Evolutionary conservation across 139 green algal species (phyloP).

Genomic region (Chlamydomonas incerta): DNA sequence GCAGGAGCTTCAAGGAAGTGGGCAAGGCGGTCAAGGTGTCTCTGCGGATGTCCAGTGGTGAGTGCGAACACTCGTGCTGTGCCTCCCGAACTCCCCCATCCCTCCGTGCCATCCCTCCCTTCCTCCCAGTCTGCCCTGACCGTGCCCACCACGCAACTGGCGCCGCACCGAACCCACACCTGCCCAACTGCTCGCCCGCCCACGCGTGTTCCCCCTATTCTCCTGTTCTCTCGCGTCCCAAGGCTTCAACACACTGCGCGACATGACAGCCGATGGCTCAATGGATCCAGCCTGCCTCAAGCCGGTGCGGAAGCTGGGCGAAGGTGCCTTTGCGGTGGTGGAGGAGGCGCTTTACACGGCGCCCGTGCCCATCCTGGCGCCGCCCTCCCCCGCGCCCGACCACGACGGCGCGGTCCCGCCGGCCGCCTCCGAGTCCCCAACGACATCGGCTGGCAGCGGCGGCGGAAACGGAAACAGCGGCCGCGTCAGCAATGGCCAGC

Average conservation of each 20-base stretch:
- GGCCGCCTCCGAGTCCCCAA: no score
- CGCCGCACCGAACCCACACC: no score
- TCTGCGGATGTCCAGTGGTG: neutral
- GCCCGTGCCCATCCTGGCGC: neutral
- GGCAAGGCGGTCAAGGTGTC: neutral
- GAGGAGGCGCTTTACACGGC: conserved; percentile 16
- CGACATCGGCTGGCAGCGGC: no score
- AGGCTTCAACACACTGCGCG: conserved; percentile 16
- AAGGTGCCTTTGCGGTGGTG: conserved; percentile 32
- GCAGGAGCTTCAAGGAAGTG: neutral
- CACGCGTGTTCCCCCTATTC: no score
- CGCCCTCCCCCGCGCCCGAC: no score
- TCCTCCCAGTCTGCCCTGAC: no score
- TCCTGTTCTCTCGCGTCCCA: neutral
- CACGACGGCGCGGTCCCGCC: neutral
- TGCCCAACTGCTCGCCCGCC: no score
- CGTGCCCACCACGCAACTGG: no score
- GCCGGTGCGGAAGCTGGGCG: neutral
- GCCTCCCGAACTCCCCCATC: no score
- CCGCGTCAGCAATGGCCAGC: neutral
- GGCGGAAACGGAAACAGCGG: no score
- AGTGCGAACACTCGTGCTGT: no score
- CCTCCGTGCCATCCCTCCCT: no score
- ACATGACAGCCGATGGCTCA: neutral
- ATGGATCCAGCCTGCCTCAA: neutral